Base-by-base conservation (phyloP, 768 basidiomycete species). In the Kondoa subrosea region DNA sequence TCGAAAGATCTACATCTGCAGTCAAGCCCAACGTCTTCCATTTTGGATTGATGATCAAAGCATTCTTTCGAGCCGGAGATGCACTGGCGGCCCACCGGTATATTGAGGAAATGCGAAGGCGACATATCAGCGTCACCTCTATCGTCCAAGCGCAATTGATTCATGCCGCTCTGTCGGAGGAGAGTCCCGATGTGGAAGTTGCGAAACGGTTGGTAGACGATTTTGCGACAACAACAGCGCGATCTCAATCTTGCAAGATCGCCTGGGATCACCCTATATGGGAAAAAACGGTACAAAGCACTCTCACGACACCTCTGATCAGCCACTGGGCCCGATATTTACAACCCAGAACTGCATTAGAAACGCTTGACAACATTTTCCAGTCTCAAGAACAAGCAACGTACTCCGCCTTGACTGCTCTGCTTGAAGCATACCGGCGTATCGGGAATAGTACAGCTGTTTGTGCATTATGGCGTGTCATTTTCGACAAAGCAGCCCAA, bases 351-450 rank as follows among this genome's bases (percentile, higher is more conserved):
- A n/a, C n/a, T n/a, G n/a, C n/a, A n/a, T n/a, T n/a, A n/a, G n/a
- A n/a, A n/a, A n/a, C n/a, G n/a, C 34, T 68, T 12, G 60, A 65
- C 31, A 34, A 68, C 17, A 64, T 65, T 61, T 33, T 67, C 4
- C 59, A 57, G 4, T 2, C 66, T 3, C 27, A 66, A 15, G 14
- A 21, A 57, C 78, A 33, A 80, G 78, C 8, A 84, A 85, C 71
- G 78, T 81, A 21, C 74, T 74, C 65, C 76, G 76, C 65, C 76
- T 78, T 57, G 75, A 80, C 25, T 1, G 78, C 82, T 59, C 77
- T 93, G 17, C 80, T 96, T 72, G 84, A 88, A 68, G 84, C 82
- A 0, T 88, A 92, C 75, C 82, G 88, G 3, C 81, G 82, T 3
- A 78, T 79, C 1, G 79, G 79, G 32, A 81, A 88, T 69, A 71